phyloP scores from a whole-genome alignment of 352 stramenopile species.

The Globisporangium middletonii region DNA sequence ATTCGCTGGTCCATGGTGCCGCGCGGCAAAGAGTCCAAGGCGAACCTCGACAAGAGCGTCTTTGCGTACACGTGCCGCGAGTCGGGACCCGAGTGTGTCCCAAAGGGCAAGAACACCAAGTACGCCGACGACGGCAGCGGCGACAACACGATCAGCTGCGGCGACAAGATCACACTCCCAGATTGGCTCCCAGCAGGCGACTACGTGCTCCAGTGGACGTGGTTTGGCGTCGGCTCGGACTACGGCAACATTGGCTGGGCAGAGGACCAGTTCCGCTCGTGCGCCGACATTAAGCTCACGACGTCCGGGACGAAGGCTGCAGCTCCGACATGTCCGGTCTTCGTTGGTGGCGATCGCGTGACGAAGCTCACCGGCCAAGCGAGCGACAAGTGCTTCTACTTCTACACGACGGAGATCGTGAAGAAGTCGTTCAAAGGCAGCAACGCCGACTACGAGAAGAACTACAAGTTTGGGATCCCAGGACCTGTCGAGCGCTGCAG shows the following conservation, averaged over 20 bases:
- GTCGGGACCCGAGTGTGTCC: slow-evolving; percentile 16
- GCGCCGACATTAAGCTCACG: slow-evolving; percentile 48
- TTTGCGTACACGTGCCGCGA: slow-evolving; percentile 61
- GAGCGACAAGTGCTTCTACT: slow-evolving; percentile 50
- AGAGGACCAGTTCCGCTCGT: slow-evolving; percentile 43
- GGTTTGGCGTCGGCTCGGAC: slow-evolving; percentile 40
- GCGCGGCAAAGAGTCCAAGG: slow-evolving; percentile 15
- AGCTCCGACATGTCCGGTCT: slow-evolving; percentile 33
- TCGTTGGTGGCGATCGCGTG: slow-evolving; percentile 47
- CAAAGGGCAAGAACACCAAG: slow-evolving; percentile 29
- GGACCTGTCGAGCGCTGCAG: slow-evolving; percentile 36
- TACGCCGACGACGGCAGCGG: slow-evolving; percentile 35
- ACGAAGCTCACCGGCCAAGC: slow-evolving; percentile 33
- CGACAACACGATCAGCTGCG: slow-evolving; percentile 33
- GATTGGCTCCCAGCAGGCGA: slow-evolving; percentile 38
- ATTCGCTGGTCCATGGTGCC: slow-evolving; percentile 42
- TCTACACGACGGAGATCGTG: slow-evolving; percentile 42
- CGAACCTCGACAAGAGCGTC: slow-evolving; percentile 34
- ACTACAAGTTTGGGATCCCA: slow-evolving; percentile 46
- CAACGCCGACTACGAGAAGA: slow-evolving; percentile 29
- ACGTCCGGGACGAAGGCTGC: slow-evolving; percentile 20
- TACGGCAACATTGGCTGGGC: slow-evolving; percentile 46
- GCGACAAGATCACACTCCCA: slow-evolving; percentile 41
- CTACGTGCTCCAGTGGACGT: slow-evolving; percentile 58
- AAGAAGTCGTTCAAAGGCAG: slow-evolving; percentile 35